Base-by-base conservation (phyloP, 768 basidiomycete genomes). In the Gelatoporia subvermispora region DNA sequence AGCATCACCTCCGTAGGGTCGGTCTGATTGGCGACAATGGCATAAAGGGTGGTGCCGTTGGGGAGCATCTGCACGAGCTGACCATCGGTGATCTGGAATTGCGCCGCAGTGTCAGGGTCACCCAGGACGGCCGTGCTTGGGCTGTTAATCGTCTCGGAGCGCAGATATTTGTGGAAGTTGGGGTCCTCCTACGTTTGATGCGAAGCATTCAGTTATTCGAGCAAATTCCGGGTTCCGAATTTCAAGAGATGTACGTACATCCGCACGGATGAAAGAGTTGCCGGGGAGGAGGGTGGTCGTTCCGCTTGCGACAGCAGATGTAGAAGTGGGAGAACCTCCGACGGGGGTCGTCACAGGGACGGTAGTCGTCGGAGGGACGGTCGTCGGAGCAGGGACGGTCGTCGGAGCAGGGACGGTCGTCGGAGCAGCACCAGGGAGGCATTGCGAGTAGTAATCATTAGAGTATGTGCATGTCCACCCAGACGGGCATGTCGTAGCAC, bases 151-250 rank as follows among this genome's bases (percentile, higher is more conserved):
- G 71, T 68, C 53, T 78, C 70, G 16, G 80, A 79, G 37, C 72
- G 74, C 28, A 84, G 74, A 61, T 82, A 82, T 54, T 79, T 70
- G 63, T 79, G 80, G 74, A 79, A 81, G 63, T 80, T 77, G 3
- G 78, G 78, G 31, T 71, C 74, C 49, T 71, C 75, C 77, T 80
- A 50, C 8, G 22, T 42, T 41, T 10, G 13, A 13, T 7, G 53
- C 48, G 35, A 20, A 18, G 28, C 4, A 4, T 45, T 13, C 13
- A 13, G n/a, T n/a, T n/a, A n/a, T n/a, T n/a, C n/a, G n/a, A n/a
- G n/a, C n/a, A n/a, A n/a, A n/a, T n/a, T n/a, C n/a, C n/a, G n/a
- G n/a, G n/a, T n/a, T n/a, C n/a, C n/a, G n/a, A n/a, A n/a, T 25
- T 21, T 38, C 8, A 39, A 13, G 10, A 17, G 35, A 51, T 3